phyloP scores from a whole-genome alignment of 2,329 filamentous ascomycete genomes.

The Diaporthe capsici region DNA sequence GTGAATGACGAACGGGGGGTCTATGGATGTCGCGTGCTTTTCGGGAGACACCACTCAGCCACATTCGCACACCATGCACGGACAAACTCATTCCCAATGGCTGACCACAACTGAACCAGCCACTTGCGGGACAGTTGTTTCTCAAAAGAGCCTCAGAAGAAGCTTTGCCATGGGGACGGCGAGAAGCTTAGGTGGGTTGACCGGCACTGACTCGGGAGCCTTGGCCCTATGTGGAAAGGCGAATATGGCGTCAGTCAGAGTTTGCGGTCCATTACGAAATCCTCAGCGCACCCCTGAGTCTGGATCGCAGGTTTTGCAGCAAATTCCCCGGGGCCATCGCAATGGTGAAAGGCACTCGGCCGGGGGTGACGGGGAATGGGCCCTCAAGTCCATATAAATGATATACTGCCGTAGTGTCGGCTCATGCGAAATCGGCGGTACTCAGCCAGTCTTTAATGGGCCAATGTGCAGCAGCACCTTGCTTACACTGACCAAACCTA shows the following conservation, averaged over 20 bases:
- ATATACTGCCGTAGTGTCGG: not conserved
- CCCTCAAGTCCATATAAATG: not conserved
- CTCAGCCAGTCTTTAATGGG: constrained; percentile 19
- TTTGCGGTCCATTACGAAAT: constrained; percentile 41
- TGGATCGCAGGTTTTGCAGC: constrained; percentile 10
- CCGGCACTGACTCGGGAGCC: constrained; percentile 28
- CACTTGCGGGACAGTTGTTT: not conserved
- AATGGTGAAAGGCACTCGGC: not conserved
- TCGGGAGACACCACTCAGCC: not conserved
- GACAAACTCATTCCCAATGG: not conserved
- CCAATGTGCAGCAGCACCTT: not conserved
- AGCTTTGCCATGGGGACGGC: constrained; percentile 5
- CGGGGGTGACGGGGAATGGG: not conserved
- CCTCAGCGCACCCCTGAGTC: constrained; percentile 10
- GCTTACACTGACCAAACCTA: not conserved
- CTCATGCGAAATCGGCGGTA: constrained; percentile 10
- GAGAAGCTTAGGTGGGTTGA: not conserved
- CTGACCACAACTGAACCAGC: not conserved
- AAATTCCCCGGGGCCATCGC: not conserved
- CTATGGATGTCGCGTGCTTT: not conserved
- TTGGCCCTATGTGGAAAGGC: constrained; percentile 36
- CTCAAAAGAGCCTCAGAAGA: constrained; percentile 7
- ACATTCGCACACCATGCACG: not conserved
- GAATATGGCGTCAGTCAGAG: constrained; percentile 40
- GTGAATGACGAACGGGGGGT: too few relatives aligned